A percentile compares a stretch with the other conserved stretches of the same genome.
Evolutionary conservation across 2,329 filamentous ascomycete genomes (phyloP).

Genomic region (Diaporthe velutina): DNA sequence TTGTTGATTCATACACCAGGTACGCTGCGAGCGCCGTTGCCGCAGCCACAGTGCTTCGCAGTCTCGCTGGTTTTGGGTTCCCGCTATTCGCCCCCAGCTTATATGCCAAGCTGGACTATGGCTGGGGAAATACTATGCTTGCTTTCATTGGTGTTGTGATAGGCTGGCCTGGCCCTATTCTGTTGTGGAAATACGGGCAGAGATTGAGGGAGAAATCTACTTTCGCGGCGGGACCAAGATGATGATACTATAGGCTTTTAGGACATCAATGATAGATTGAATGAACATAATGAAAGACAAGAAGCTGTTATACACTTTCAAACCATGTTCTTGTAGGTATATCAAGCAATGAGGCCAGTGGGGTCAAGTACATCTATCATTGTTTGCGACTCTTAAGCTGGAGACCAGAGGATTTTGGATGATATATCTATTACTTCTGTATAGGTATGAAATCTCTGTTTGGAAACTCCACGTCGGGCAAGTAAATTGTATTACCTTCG

Average conservation of each 20-base stretch:
- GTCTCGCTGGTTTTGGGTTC: constrained; percentile 63
- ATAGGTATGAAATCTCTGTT: too few species aligned
- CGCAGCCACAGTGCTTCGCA: constrained; percentile 59
- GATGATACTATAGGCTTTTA: background rate
- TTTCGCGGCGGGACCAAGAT: constrained; percentile 38
- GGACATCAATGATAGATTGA: background rate
- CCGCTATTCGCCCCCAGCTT: constrained; percentile 64
- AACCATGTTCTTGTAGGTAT: too few species aligned
- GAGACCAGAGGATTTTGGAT: background rate
- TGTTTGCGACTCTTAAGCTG: too few species aligned
- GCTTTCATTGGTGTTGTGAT: constrained; percentile 57
- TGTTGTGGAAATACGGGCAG: constrained; percentile 60
- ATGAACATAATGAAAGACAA: background rate
- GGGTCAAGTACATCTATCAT: background rate
- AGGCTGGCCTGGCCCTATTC: constrained; percentile 56
- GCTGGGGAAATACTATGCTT: constrained; percentile 57
- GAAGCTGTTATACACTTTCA: too few species aligned
- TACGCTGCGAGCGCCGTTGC: constrained; percentile 61
- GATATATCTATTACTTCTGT: background rate
- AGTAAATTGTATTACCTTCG: background rate
- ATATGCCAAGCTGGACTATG: constrained; percentile 58
- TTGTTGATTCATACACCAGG: constrained; percentile 61
- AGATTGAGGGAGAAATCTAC: constrained; percentile 50
- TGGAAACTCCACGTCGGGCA: too few species aligned
- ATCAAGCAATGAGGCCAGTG: background rate